phyloP scores from a whole-genome alignment of 192 early-diverging fungal species.

The Obelidium mucronatum region DNA sequence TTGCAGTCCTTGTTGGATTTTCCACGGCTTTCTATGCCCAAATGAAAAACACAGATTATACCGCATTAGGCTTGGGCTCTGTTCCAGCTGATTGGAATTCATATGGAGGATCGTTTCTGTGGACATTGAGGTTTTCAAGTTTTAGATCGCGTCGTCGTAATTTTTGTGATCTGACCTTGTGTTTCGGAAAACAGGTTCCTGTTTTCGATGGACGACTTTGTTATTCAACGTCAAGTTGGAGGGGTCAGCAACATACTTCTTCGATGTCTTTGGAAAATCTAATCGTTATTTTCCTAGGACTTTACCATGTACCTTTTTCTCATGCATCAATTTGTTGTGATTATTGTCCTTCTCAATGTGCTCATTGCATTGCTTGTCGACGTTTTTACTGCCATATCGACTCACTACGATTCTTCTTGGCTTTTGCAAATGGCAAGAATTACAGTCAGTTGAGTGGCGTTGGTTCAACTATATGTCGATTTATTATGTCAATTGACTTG shows the following conservation, averaged over 20 bases:
- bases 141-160: too few species aligned
- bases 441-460: background rate
- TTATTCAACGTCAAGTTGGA: background rate
- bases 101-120: background rate
- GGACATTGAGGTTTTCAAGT: conserved; percentile 27
- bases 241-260: background rate
- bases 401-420: conserved; percentile 25
- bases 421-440: conserved; percentile 28
- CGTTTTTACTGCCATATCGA: conserved; percentile 8
- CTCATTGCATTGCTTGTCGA: conserved; percentile 25
- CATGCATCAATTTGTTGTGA: conserved; percentile 6
- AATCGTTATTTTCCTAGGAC: background rate
- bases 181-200: too few species aligned
- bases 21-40: conserved; percentile 8
- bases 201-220: conserved; percentile 11
- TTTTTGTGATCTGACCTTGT: too few species aligned
- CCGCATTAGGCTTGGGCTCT: background rate
- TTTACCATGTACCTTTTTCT: conserved; percentile 13
- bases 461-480: background rate
- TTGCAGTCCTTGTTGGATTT: conserved; percentile 2
- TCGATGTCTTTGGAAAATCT: background rate
- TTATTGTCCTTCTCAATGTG: conserved; percentile 14
- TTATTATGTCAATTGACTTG: background rate
- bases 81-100: conserved; percentile 14
- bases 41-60: conserved; percentile 22